A percentile compares a stretch with the other conserved stretches of the same genome.
phyloP scores from a whole-genome alignment of 2,329 filamentous ascomycete species.

The Moelleriella libera region DNA sequence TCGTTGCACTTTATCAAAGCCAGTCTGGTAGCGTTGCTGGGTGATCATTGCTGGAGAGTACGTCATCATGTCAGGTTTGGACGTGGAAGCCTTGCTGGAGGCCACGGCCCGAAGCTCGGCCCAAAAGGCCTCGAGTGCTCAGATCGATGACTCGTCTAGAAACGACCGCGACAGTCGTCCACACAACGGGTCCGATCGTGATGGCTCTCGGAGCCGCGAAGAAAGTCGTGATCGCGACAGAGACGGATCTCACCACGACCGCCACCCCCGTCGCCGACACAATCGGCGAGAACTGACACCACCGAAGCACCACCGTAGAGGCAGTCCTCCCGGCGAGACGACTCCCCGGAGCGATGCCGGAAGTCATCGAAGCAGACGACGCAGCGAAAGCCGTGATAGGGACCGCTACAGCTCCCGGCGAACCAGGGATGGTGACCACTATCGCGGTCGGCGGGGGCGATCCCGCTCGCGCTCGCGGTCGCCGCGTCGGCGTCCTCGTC shows the following conservation, averaged over 20 bases:
- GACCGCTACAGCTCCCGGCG: constrained; percentile 61
- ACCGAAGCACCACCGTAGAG: constrained; percentile 27
- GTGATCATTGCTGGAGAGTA: constrained; percentile 1
- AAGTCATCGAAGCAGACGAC: constrained; percentile 68
- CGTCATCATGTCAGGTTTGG: constrained; percentile 35
- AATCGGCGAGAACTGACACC: constrained; percentile 43
- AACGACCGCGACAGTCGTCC: constrained; percentile 12
- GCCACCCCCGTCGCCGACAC: constrained; percentile 34
- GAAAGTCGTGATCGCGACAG: constrained; percentile 41
- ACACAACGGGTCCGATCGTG: constrained; percentile 35
- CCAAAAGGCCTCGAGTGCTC: constrained; percentile 29
- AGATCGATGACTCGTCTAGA: constrained; percentile 37
- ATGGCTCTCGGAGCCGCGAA: constrained; percentile 40
- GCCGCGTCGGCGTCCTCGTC: constrained; percentile 45
- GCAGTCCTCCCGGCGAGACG: constrained; percentile 39
- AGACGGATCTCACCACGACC: constrained; percentile 25
- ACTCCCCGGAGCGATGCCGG: constrained; percentile 64
- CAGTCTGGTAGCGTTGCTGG: too few species aligned
- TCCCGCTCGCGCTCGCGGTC: constrained; percentile 60
- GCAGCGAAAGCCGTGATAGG: constrained; percentile 66
- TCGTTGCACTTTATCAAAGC: too few species aligned
- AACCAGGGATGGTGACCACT: constrained; percentile 62
- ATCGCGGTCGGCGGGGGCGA: constrained; percentile 35
- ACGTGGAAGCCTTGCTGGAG: constrained; percentile 85
- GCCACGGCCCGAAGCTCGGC: constrained; percentile 55